phyloP scores from a whole-genome alignment of 2,329 filamentous ascomycete species.

The Penicillium digitatum region DNA sequence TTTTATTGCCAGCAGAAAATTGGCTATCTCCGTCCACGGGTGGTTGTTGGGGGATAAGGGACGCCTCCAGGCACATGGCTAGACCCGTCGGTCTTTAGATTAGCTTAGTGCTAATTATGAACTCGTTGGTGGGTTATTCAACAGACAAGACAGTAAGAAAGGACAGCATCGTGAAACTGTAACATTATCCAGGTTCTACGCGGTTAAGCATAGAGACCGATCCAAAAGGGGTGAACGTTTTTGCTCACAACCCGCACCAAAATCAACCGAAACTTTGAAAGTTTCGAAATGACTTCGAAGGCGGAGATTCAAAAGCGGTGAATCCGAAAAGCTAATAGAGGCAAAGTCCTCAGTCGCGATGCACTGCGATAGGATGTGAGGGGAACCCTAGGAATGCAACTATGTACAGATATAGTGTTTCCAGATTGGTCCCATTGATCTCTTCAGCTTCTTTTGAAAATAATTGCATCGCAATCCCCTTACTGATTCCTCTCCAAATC shows the following conservation, averaged over 20 bases:
- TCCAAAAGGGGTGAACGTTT: too few relatives aligned
- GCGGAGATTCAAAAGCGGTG: neutral
- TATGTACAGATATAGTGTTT: neutral
- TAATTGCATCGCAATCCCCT: neutral
- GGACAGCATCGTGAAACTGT: neutral
- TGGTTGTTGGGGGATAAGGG: neutral
- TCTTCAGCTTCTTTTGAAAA: neutral
- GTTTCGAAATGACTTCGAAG: neutral
- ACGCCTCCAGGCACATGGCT: neutral
- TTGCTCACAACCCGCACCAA: neutral
- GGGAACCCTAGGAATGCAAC: neutral
- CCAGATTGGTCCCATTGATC: neutral
- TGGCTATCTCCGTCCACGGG: neutral
- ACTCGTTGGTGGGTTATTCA: neutral
- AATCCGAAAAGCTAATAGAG: neutral
- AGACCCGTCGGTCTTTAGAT: too few relatives aligned
- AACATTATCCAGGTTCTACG: neutral
- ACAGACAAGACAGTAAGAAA: neutral
- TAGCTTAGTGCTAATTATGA: neutral
- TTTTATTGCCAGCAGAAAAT: neutral
- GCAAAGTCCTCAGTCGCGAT: neutral
- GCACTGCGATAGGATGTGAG: neutral
- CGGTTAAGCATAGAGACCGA: neutral
- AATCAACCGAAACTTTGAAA: neutral
- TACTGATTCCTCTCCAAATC: neutral